Conservation (phyloP, 2,329 filamentous ascomycete species). For the Cladophialophora yegresii region DNA sequence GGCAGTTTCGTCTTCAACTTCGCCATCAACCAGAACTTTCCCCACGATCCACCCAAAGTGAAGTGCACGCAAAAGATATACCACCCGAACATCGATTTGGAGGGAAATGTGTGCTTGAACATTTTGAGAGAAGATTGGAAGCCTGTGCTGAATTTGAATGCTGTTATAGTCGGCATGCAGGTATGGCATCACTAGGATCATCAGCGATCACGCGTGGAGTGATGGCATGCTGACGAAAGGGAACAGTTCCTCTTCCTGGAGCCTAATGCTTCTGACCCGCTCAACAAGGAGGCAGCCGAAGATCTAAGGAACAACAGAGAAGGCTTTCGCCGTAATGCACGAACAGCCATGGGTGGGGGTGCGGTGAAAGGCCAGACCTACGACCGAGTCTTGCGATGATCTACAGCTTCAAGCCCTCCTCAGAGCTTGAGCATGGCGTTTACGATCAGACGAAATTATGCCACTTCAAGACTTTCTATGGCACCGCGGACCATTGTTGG, state of each 20-base stretch:
- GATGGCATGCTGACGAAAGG: conserved; percentile 2
- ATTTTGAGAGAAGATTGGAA: conserved; percentile 99
- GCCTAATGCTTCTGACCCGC: conserved; percentile 92
- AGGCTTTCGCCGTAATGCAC: conserved; percentile 87
- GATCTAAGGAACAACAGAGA: conserved; percentile 85
- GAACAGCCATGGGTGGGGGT: conserved; percentile 79
- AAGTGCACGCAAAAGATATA: conserved; percentile 98
- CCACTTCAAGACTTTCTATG: conserved; percentile 6
- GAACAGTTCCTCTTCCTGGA: conserved; percentile 90
- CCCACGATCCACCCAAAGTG: conserved; percentile 96
- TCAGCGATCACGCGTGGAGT: background rate
- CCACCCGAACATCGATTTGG: conserved; percentile 96
- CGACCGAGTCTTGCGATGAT: conserved; percentile 63
- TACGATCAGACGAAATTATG: conserved; percentile 11
- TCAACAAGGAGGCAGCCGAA: conserved; percentile 97
- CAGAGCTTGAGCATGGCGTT: conserved; percentile 13
- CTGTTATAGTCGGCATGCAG: conserved; percentile 91
- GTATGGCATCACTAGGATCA: conserved; percentile 47
- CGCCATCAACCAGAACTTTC: conserved; percentile 90
- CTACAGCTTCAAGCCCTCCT: background rate
- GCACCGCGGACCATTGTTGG: conserved; percentile 14
- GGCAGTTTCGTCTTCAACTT: conserved; percentile 89
- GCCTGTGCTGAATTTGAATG: conserved; percentile 93
- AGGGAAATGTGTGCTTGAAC: conserved; percentile 97
- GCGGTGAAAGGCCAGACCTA: conserved; percentile 71